phyloP scores from a whole-genome alignment of 352 stramenopile genomes.

The Poterioochromonas sp. region DNA sequence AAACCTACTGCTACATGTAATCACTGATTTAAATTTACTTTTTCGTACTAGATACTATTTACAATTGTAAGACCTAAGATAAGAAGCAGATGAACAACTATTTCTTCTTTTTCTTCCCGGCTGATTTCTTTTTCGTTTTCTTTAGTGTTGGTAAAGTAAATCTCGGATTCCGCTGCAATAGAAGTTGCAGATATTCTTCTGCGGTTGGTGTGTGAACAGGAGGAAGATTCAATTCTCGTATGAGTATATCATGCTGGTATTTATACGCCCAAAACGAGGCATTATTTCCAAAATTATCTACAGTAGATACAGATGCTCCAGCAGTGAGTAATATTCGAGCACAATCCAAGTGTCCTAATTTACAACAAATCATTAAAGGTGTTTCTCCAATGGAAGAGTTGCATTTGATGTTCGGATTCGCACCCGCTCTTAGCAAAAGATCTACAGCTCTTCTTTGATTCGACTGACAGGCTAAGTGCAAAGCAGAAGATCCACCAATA shows the following conservation, averaged over 20 bases:
- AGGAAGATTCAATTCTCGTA: not conserved
- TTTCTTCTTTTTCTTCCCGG: not conserved
- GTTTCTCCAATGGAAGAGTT: not conserved
- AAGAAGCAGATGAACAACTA: not conserved
- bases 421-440: not conserved
- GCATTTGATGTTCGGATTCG: not conserved
- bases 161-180: not conserved
- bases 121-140: not conserved
- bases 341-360: not conserved
- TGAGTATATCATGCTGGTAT: not conserved
- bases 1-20: conserved; percentile 12
- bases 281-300: conserved; percentile 28
- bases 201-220: not conserved
- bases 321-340: not conserved
- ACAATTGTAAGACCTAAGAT: not conserved
- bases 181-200: not conserved
- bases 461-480: not conserved
- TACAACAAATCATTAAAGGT: conserved; percentile 5
- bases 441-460: not conserved
- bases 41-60: not conserved
- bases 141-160: conserved; percentile 5
- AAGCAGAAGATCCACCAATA: conserved; percentile 5
- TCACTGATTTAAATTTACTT: not conserved
- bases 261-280: conserved; percentile 26
- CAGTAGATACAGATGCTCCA: not conserved